phyloP scores from a whole-genome alignment of 2,329 filamentous ascomycete genomes.

The Exophiala calicioides region DNA sequence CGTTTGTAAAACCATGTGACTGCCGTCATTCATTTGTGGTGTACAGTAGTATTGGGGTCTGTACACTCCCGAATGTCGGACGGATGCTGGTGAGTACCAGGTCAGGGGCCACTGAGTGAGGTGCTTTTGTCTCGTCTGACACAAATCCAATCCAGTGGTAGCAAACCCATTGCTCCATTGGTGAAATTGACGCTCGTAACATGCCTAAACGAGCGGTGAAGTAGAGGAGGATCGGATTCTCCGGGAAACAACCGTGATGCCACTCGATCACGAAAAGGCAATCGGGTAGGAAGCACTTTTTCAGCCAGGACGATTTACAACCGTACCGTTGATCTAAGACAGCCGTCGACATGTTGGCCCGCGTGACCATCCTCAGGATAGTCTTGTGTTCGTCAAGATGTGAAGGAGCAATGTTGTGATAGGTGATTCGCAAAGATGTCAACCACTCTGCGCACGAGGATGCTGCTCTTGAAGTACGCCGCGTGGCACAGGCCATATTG shows the following conservation, averaged over 20 bases:
- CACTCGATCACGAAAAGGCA: background rate
- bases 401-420: constrained; percentile 1
- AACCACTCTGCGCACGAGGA: background rate
- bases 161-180: background rate
- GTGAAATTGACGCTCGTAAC: background rate
- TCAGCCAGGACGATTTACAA: constrained; percentile 1
- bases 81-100: too few species aligned
- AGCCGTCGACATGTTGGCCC: background rate
- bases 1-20: too few species aligned
- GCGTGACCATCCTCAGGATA: constrained; percentile 6
- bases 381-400: background rate
- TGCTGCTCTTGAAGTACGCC: background rate
- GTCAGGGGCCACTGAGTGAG: too few species aligned
- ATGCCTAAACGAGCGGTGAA: constrained; percentile 1
- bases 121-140: too few species aligned
- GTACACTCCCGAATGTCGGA: too few species aligned
- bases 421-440: background rate
- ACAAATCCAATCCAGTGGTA: constrained; percentile 1
- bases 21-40: too few species aligned
- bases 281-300: background rate
- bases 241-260: background rate
- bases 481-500: background rate
- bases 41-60: too few species aligned
- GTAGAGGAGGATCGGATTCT: background rate
- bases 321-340: background rate